Conservation (phyloP, 1,284 basidiomycete genomes). For the Marasmius fiardii region DNA sequence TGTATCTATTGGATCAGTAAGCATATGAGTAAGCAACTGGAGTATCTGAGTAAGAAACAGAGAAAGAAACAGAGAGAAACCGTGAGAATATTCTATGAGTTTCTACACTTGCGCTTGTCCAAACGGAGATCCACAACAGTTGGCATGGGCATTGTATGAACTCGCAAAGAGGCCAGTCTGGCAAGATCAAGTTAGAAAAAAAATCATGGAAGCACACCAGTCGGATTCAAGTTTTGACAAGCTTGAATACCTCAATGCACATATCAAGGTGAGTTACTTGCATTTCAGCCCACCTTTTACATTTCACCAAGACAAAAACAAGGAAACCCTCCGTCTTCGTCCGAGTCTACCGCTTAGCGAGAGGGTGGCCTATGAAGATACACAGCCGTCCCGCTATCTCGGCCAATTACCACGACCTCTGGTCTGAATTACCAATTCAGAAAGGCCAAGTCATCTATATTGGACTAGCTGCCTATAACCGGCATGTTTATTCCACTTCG, state of each 20-base stretch:
- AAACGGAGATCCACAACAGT: no score
- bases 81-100: no score
- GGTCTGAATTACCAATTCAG: conserved; percentile 1
- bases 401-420: conserved; percentile 3
- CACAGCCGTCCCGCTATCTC: conserved; percentile 11
- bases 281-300: background rate
- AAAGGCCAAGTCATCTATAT: conserved; percentile 8
- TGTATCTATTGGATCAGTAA: no score
- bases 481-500: background rate
- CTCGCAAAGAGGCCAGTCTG: background rate
- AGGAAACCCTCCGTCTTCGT: conserved; percentile 13
- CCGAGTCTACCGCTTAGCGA: conserved; percentile 8
- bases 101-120: no score
- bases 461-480: conserved; percentile 5
- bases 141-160: conserved; percentile 5
- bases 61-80: no score
- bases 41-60: no score
- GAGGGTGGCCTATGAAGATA: conserved; percentile 5
- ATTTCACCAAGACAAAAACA: no score
- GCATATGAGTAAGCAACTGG: no score
- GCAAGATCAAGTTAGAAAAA: conserved; percentile 3
- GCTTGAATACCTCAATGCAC: conserved; percentile 6
- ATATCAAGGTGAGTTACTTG: conserved; percentile 4
- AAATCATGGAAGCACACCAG: background rate
- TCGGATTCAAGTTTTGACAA: background rate